Evolutionary conservation across 2,329 filamentous ascomycete species (phyloP).

Genomic region (Cercospora sp.): DNA sequence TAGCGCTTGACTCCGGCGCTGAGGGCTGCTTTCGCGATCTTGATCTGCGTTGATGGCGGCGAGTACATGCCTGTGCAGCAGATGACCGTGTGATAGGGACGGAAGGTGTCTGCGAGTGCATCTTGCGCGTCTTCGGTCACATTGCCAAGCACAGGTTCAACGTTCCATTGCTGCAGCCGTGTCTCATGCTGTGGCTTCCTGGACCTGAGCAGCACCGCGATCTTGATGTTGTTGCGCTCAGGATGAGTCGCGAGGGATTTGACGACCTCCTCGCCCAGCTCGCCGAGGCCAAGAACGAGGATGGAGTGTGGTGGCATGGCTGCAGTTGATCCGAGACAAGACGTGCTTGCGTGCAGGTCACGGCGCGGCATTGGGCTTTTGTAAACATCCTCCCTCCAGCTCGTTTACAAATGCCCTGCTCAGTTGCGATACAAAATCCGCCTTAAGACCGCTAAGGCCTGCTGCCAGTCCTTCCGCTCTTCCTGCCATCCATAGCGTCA

Average conservation of each 20-base stretch:
- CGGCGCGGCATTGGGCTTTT: background rate
- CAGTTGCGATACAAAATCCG: background rate
- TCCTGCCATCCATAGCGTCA: background rate
- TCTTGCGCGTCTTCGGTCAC: conserved; percentile 37
- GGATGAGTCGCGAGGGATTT: conserved; percentile 53
- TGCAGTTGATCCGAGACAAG: background rate
- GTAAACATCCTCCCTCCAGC: background rate
- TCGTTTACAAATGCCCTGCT: background rate
- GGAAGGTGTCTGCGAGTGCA: conserved; percentile 40
- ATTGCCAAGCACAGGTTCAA: conserved; percentile 51
- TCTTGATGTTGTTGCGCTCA: conserved; percentile 38
- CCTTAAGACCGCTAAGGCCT: background rate
- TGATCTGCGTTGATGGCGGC: conserved; percentile 57
- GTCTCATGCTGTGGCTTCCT: conserved; percentile 37
- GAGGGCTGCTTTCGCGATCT: conserved; percentile 59
- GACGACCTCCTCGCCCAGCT: conserved; percentile 62
- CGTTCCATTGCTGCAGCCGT: conserved; percentile 29
- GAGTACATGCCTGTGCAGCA: conserved; percentile 63
- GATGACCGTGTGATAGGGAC: conserved; percentile 57
- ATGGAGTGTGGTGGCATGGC: conserved; percentile 37
- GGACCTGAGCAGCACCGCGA: conserved; percentile 61
- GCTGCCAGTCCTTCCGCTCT: background rate
- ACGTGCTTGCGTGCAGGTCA: background rate
- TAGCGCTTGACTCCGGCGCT: conserved; percentile 54
- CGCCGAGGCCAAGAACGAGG: conserved; percentile 66